Conservation (phyloP, 805 yeast species). For the Candida pseudofarinosa region DNA sequence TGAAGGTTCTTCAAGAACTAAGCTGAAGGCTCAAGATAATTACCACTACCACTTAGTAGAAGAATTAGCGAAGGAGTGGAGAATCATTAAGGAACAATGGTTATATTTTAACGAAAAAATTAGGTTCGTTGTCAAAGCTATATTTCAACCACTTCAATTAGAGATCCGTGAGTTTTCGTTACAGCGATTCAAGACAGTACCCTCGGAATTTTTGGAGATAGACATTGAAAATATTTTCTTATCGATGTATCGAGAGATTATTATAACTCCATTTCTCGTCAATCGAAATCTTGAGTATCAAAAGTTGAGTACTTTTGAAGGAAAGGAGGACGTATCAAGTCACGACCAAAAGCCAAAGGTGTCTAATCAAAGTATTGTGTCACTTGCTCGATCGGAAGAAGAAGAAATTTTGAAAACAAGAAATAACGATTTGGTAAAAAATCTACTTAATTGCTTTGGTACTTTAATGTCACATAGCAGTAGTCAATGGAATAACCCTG, state of each 20-base stretch:
- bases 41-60: neutral
- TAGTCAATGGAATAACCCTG: slow-evolving; percentile 13
- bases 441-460: slow-evolving; percentile 18
- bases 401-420: slow-evolving; percentile 5
- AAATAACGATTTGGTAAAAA: slow-evolving; percentile 5
- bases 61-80: slow-evolving; percentile 17
- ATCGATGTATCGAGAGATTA: slow-evolving; percentile 24
- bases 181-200: slow-evolving; percentile 3
- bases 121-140: slow-evolving; percentile 17
- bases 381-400: slow-evolving; percentile 3
- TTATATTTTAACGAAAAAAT: slow-evolving; percentile 24
- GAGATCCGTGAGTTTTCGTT: slow-evolving; percentile 12
- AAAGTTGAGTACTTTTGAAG: neutral
- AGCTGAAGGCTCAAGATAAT: neutral
- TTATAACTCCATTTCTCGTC: slow-evolving; percentile 22
- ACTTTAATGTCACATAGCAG: slow-evolving; percentile 13
- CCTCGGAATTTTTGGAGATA: slow-evolving; percentile 9
- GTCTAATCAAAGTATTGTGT: neutral
- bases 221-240: slow-evolving; percentile 25
- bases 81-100: slow-evolving; percentile 20
- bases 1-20: neutral
- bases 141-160: slow-evolving; percentile 25
- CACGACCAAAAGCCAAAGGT: neutral
- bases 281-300: slow-evolving; percentile 10
- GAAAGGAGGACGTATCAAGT: neutral